Percentiles rank a stretch among this genome's conserved stretches.
phyloP scores from a whole-genome alignment of 192 early-diverging fungal genomes.

The Allomyces macrogynus region DNA sequence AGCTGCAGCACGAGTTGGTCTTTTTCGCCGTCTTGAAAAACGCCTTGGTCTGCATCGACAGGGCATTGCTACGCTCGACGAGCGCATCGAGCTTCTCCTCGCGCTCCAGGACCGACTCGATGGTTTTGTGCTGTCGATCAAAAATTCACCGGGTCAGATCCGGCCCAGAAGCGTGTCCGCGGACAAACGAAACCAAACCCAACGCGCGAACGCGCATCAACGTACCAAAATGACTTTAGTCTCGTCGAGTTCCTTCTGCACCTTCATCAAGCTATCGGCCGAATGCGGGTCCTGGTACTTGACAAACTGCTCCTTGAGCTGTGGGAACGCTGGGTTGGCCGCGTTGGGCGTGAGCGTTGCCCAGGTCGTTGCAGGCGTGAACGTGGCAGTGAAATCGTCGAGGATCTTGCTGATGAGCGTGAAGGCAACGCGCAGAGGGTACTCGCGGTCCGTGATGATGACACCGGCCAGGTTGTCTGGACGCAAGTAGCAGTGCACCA shows the following conservation, averaged over 20 bases:
- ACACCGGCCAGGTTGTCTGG: slow-evolving; percentile 49
- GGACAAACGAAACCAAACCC: background rate
- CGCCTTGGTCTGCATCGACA: slow-evolving; percentile 79
- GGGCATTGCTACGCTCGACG: slow-evolving; percentile 55
- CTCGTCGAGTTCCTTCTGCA: slow-evolving; percentile 91
- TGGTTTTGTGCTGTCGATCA: slow-evolving; percentile 55
- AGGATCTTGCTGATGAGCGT: slow-evolving; percentile 61
- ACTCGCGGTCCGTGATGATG: slow-evolving; percentile 66
- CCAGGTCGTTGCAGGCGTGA: slow-evolving; percentile 24
- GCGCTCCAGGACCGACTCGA: slow-evolving; percentile 70
- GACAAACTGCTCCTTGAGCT: slow-evolving; percentile 43
- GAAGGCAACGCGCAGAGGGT: slow-evolving; percentile 74
- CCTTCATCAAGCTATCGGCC: slow-evolving; percentile 76
- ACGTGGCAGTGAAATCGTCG: slow-evolving; percentile 63
- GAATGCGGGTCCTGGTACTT: slow-evolving; percentile 84
- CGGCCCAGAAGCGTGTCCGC: background rate
- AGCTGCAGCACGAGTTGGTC: slow-evolving; percentile 12
- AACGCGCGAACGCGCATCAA: background rate
- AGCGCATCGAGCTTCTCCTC: slow-evolving; percentile 77
- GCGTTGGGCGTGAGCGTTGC: slow-evolving; percentile 14
- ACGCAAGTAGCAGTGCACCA: slow-evolving; percentile 59
- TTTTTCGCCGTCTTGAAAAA: slow-evolving; percentile 95
- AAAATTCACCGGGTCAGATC: background rate
- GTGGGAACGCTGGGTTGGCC: slow-evolving; percentile 32
- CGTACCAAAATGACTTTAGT: slow-evolving; percentile 76